Conservation (phyloP, 2,329 filamentous ascomycete genomes). For the Knufia fluminis region DNA sequence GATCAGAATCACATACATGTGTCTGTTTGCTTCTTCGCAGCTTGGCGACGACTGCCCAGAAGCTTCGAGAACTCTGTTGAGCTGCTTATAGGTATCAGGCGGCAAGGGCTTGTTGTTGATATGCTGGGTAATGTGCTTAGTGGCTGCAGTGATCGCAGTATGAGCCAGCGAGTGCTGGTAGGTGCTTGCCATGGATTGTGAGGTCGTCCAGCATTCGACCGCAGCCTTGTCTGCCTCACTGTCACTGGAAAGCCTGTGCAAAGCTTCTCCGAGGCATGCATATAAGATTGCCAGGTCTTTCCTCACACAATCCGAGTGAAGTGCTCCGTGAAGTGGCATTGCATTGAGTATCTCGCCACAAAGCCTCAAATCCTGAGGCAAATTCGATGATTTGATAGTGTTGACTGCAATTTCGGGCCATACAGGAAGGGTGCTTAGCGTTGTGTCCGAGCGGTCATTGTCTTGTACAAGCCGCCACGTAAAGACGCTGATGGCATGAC, state of each 20-base stretch:
- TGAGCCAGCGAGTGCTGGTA: neutral
- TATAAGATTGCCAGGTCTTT: neutral
- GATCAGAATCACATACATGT: neutral
- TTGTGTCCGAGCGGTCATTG: neutral
- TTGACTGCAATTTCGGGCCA: neutral
- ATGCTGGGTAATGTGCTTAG: neutral
- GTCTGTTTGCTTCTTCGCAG: neutral
- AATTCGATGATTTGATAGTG: neutral
- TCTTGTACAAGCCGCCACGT: neutral
- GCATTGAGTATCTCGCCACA: neutral
- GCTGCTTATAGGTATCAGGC: neutral
- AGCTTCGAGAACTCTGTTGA: neutral
- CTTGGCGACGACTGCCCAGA: neutral
- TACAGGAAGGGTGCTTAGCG: neutral
- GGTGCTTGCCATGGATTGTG: neutral
- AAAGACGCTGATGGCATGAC: neutral
- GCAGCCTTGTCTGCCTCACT: neutral
- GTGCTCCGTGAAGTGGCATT: neutral
- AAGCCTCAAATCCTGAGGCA: neutral
- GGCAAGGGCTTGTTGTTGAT: neutral
- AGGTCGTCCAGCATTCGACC: neutral
- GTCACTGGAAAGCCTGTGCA: neutral
- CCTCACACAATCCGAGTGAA: neutral
- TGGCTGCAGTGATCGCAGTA: neutral
- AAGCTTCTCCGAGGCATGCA: neutral